Conservation (phyloP, 352 stramenopile species). For the Globisporangium nunn region DNA sequence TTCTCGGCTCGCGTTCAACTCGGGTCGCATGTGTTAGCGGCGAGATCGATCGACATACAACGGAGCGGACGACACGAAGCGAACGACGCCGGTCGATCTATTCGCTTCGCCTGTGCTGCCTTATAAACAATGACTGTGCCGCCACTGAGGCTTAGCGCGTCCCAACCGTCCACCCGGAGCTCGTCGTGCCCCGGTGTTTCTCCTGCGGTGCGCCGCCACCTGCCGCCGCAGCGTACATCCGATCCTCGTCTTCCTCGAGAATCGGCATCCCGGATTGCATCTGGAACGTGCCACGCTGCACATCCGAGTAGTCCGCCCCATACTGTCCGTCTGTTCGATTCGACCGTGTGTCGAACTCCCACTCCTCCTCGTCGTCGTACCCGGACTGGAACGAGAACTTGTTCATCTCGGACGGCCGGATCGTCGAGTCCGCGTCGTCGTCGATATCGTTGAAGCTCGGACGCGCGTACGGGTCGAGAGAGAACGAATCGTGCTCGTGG, state of each 20-base stretch:
- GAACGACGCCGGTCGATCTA: too few species aligned
- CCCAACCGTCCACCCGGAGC: slow-evolving; percentile 36
- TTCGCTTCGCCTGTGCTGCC: too few species aligned
- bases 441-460: slow-evolving; percentile 66
- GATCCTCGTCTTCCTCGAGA: slow-evolving; percentile 51
- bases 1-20: too few species aligned
- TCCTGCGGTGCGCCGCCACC: slow-evolving; percentile 3
- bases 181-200: slow-evolving; percentile 35
- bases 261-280: slow-evolving; percentile 50
- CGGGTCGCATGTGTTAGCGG: too few species aligned
- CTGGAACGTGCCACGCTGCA: slow-evolving; percentile 43
- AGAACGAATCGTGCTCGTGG: slow-evolving; percentile 46
- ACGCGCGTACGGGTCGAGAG: slow-evolving; percentile 60
- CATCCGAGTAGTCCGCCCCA: slow-evolving; percentile 19
- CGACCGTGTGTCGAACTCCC: slow-evolving; percentile 53
- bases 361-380: slow-evolving; percentile 66
- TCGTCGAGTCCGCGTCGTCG: slow-evolving; percentile 36
- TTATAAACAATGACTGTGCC: background rate
- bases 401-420: slow-evolving; percentile 44
- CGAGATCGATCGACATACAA: too few species aligned
- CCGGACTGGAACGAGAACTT: slow-evolving; percentile 77
- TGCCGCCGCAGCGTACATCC: slow-evolving; percentile 16
- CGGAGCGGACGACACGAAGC: too few species aligned
- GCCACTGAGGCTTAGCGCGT: slow-evolving; percentile 12
- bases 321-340: slow-evolving; percentile 30